phyloP scores from a whole-genome alignment of 306 rosid species.

The Pachyrhizus erosus region DNA sequence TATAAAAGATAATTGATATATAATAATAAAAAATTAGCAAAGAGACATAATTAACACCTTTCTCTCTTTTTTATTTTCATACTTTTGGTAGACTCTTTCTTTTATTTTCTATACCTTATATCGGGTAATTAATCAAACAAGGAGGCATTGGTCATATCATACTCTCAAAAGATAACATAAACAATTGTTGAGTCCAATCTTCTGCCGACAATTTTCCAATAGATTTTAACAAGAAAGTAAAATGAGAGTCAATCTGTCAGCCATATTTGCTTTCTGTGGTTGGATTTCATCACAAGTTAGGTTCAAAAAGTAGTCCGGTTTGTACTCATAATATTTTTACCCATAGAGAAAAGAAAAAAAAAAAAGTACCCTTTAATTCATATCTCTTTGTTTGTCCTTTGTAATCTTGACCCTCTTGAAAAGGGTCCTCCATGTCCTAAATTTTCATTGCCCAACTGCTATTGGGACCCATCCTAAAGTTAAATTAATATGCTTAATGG shows the following conservation, averaged over 20 bases:
- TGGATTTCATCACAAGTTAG: slow-evolving; percentile 17
- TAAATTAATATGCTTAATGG: not conserved
- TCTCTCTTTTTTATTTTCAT: not conserved
- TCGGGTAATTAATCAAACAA: not conserved
- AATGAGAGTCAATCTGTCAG: slow-evolving; percentile 20
- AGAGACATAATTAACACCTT: not conserved
- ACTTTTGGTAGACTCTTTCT: not conserved
- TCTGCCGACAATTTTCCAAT: slow-evolving; percentile 46
- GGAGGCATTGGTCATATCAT: not conserved
- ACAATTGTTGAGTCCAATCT: not conserved
- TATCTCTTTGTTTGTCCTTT: slow-evolving; percentile 13
- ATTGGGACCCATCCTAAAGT: slow-evolving; percentile 35
- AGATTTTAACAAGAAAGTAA: slow-evolving; percentile 13
- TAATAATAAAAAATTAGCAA: not conserved
- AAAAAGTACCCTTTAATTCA: not conserved
- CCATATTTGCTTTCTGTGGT: slow-evolving; percentile 34
- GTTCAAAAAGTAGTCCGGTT: not conserved
- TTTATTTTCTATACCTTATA: too few species aligned
- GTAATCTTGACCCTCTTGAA: slow-evolving; percentile 14
- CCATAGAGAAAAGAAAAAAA: not conserved
- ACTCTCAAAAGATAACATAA: not conserved
- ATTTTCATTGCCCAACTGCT: slow-evolving; percentile 1
- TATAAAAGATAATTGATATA: not conserved
- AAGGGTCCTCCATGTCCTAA: slow-evolving; percentile 35
- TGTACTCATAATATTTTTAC: too few species aligned